These are phyloP conservation scores for Adansonia rubrostipa DNA, from an alignment of 441 rosid genomes.

Conservation along the genomic window DNA sequence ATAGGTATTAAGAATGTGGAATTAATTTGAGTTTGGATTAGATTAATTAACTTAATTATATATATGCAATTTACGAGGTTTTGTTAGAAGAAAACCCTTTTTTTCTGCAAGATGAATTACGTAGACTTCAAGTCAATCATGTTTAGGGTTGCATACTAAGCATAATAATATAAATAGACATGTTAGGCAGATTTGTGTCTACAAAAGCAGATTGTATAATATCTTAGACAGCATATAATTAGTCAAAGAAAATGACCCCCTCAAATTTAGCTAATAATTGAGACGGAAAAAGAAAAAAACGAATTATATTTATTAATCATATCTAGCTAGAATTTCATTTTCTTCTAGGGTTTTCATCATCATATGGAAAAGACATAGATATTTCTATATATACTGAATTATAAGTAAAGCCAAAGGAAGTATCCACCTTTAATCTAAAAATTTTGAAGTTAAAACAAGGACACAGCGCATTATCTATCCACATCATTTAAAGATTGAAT, in stretches of 20 bases:
- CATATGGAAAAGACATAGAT: conserved; percentile 14
- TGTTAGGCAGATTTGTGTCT: conserved; percentile 5
- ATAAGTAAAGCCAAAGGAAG: conserved; percentile 15
- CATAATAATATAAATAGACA: background rate
- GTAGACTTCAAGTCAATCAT: conserved; percentile 18
- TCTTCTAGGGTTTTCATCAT: conserved; percentile 9
- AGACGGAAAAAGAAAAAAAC: background rate
- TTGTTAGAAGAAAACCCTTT: background rate
- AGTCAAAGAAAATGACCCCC: conserved; percentile 22
- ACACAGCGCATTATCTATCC: conserved; percentile 14
- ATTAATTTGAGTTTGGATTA: background rate
- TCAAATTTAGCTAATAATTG: background rate
- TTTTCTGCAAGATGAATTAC: background rate
- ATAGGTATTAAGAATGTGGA: background rate
- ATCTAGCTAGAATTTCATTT: background rate
- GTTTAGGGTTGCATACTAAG: conserved; percentile 1
- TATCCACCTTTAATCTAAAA: background rate
- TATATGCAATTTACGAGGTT: background rate
- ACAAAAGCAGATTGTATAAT: background rate
- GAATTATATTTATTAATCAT: background rate
- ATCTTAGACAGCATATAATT: conserved; percentile 4
- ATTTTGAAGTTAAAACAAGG: background rate
- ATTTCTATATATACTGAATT: background rate
- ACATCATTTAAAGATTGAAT: conserved; percentile 22
- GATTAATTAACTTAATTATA: background rate